Evolutionary conservation across 2,329 filamentous ascomycete genomes (phyloP).

Genomic region (Neoarthrinium moseri): DNA sequence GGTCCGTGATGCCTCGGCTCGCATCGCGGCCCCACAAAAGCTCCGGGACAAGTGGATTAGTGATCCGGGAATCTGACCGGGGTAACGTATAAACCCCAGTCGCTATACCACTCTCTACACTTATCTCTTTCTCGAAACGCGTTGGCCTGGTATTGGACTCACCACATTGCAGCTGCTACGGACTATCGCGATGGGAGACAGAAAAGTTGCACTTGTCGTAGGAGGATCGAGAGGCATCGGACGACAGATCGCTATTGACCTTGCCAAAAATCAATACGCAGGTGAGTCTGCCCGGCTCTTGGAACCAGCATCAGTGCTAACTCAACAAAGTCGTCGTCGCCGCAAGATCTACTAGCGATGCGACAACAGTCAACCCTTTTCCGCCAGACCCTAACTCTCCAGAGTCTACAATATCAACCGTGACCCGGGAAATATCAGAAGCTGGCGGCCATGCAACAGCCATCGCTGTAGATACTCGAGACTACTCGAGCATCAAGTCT

Average conservation of each 20-base stretch:
- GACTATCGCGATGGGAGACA: conserved; percentile 10
- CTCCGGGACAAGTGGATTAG: not conserved
- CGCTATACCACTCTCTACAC: no score
- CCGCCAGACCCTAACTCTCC: conserved; percentile 75
- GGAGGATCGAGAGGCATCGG: conserved; percentile 81
- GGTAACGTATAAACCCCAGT: no score
- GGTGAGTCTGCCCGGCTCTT: conserved; percentile 43
- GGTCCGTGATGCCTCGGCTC: conserved; percentile 5
- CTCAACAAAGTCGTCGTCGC: conserved; percentile 66
- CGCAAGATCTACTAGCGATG: conserved; percentile 71
- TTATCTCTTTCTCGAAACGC: no score
- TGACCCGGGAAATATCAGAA: conserved; percentile 69
- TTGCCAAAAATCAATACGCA: conserved; percentile 68
- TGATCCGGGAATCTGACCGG: not conserved
- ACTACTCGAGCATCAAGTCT: conserved; percentile 56
- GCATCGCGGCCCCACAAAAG: conserved; percentile 3
- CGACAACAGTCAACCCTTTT: conserved; percentile 54
- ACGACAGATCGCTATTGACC: conserved; percentile 74
- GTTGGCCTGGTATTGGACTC: no score
- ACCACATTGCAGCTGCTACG: not conserved
- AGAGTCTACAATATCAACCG: conserved; percentile 76
- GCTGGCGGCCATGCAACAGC: conserved; percentile 64
- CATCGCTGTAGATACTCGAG: conserved; percentile 68
- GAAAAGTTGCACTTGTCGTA: conserved; percentile 67
- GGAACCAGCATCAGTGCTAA: not conserved